Evolutionary conservation across 148 eudicot species (phyloP).

Genomic region (Chenopodium formosanum): DNA sequence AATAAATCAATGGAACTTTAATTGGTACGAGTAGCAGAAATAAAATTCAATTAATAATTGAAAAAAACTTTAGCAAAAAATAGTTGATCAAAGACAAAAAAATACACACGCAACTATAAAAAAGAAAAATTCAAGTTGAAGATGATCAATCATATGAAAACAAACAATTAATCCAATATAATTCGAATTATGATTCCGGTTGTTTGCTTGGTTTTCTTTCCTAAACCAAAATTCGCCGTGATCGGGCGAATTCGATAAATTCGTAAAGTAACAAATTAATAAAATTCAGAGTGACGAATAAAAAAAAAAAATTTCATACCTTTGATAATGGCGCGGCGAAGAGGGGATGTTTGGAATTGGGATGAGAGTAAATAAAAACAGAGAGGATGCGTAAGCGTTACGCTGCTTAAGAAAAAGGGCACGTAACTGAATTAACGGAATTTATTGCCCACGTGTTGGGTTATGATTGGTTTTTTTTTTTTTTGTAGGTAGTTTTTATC

Average conservation of each 20-base stretch:
- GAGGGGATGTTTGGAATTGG: background rate
- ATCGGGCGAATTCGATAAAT: too few relatives aligned
- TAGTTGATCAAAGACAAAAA: background rate
- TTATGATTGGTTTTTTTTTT: slow-evolving; percentile 8
- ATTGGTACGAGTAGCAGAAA: too few relatives aligned
- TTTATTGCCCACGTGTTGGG: slow-evolving; percentile 2
- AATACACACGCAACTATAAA: too few relatives aligned
- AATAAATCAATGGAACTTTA: too few relatives aligned
- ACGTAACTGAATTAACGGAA: slow-evolving; percentile 33
- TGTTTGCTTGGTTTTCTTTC: too few relatives aligned
- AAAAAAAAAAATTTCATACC: background rate
- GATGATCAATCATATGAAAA: background rate
- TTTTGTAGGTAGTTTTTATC: background rate
- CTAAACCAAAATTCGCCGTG: too few relatives aligned
- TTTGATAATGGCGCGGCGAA: background rate
- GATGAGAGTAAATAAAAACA: background rate
- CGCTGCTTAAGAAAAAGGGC: slow-evolving; percentile 9
- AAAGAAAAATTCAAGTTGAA: background rate
- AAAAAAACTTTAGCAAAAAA: background rate
- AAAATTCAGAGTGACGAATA: background rate
- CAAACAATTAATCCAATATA: too few relatives aligned
- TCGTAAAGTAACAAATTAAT: background rate
- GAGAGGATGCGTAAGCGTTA: slow-evolving; percentile 17
- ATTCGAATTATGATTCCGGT: background rate
- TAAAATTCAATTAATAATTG: background rate